A percentile compares a stretch with the other conserved stretches of the same genome.
Conservation (phyloP, 306 rosid genomes). For the Castanea crenata region DNA sequence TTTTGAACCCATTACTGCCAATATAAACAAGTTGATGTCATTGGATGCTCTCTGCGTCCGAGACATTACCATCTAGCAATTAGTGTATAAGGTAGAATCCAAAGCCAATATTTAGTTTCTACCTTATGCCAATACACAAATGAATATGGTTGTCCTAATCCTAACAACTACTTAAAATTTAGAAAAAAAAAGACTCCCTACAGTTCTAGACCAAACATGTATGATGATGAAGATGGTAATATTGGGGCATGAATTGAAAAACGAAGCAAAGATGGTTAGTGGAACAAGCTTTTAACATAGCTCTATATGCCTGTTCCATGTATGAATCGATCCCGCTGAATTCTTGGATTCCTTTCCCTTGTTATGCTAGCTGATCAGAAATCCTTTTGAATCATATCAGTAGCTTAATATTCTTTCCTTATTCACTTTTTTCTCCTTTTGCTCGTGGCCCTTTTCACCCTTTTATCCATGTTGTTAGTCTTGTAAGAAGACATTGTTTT, state of each 20-base stretch:
- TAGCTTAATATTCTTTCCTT: constrained; percentile 15
- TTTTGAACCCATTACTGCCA: constrained; percentile 50
- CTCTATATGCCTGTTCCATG: constrained; percentile 30
- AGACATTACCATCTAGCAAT: constrained; percentile 47
- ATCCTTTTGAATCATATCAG: constrained; percentile 10
- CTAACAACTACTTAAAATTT: constrained; percentile 30
- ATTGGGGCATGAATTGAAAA: constrained; percentile 24
- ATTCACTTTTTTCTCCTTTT: constrained; percentile 11
- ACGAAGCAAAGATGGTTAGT: constrained; percentile 27
- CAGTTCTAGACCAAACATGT: constrained; percentile 30
- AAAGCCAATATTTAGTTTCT: constrained; percentile 59
- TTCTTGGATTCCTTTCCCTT: constrained; percentile 22
- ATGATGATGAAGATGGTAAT: constrained; percentile 28
- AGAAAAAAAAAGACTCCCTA: constrained; percentile 5
- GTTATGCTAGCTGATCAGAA: constrained; percentile 17
- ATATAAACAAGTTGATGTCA: constrained; percentile 60
- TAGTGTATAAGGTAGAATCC: constrained; percentile 76
- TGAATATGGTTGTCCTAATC: constrained; percentile 47
- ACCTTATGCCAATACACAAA: constrained; percentile 50
- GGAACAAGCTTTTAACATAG: constrained; percentile 22
- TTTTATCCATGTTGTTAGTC: constrained; percentile 41
- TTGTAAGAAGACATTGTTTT: constrained; percentile 26
- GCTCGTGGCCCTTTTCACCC: constrained; percentile 15
- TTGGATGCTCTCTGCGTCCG: constrained; percentile 80
- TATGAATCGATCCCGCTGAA: constrained; percentile 10